Conservation (phyloP, 352 stramenopile species). For the Aphanomyces stellatus region DNA sequence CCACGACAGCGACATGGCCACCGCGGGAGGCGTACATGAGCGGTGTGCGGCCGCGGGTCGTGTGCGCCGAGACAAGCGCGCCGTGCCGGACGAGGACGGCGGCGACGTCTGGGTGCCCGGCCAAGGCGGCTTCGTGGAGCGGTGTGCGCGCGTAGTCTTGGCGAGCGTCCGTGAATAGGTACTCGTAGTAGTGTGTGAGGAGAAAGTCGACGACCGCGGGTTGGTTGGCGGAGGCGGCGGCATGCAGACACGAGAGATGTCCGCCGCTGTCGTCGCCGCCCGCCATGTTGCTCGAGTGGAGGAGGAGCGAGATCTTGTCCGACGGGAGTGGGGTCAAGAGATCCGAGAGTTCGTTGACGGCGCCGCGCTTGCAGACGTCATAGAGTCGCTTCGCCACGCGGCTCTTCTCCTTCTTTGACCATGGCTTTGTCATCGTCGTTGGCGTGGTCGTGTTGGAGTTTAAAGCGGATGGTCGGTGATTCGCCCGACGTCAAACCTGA, state of each 20-base stretch:
- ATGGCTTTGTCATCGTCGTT: too few relatives aligned
- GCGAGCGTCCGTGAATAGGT: constrained; percentile 30
- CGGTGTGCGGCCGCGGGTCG: constrained; percentile 57
- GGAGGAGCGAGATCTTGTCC: background rate
- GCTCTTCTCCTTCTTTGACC: constrained; percentile 20
- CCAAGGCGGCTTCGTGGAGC: constrained; percentile 63
- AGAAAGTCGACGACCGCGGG: constrained; percentile 4
- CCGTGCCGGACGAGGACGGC: constrained; percentile 43
- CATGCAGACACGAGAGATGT: constrained; percentile 15
- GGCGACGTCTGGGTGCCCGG: constrained; percentile 45
- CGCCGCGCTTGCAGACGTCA: constrained; percentile 2
- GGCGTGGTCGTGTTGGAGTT: too few relatives aligned
- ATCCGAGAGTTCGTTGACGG: background rate
- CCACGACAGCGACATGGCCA: constrained; percentile 25
- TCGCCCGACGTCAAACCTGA: too few relatives aligned
- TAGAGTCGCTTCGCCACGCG: constrained; percentile 7
- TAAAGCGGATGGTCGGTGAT: too few relatives aligned
- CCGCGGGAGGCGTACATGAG: constrained; percentile 72
- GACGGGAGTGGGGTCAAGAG: background rate
- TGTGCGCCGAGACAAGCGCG: constrained; percentile 66
- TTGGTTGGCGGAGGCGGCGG: constrained; percentile 3
- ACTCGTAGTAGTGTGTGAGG: background rate
- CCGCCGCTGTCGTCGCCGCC: too few relatives aligned
- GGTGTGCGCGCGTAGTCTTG: constrained; percentile 61
- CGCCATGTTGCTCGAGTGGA: background rate